Evolutionary conservation across 2,329 filamentous ascomycete genomes (phyloP), one percentile per base, ranked within the genome.

Genomic region (Alternaria brassicae): DNA sequence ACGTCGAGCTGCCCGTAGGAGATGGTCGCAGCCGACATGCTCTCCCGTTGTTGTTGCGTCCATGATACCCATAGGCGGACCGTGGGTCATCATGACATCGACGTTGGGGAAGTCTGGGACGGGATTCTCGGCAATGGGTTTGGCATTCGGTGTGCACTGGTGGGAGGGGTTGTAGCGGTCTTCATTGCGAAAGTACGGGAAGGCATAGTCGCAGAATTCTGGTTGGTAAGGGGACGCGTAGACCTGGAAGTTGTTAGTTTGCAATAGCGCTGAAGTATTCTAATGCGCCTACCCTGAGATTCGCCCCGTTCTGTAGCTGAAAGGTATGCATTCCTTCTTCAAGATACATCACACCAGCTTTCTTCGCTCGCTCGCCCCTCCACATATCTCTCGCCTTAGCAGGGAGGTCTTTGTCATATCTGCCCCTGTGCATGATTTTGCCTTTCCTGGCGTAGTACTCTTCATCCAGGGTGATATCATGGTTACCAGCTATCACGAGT

Each of bases 401-500:
- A 17, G 72, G 66, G 42, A 71, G 40, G 6, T 60, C 49, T 5
- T 58, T 32, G 44, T 72, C 69, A 17, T 65, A 60, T 52, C 67
- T 47, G 60, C 58, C n/a, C 12, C 66, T 27, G 56, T 72, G 59
- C 74, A 76, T 74, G 19, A 61, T 51, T 32, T 61, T 41, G 0
- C 75, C 74, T 36, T 65, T 72, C 6, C 70, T 45, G 7, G 3
- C 15, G 65, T 83, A 85, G 69, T 82, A 85, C 1, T 74, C 72
- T 37, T 79, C 76, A 62, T 89, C 86, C 1, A 89, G 79, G 4
- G 82, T 83, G 41, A 87, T 63, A 21, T 65, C 62, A 73, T 89
- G 87, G 67, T 89, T 89, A 0, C 87, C 87, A 0, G 86, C 83
- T 59, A 89, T 88, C 19, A 89, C 82, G 23, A 89, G 77, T 67